Percentiles rank a stretch among this genome's conserved stretches.
Evolutionary conservation across 2,329 filamentous ascomycete genomes (phyloP).

Genomic region (Ceratocystis destructans): DNA sequence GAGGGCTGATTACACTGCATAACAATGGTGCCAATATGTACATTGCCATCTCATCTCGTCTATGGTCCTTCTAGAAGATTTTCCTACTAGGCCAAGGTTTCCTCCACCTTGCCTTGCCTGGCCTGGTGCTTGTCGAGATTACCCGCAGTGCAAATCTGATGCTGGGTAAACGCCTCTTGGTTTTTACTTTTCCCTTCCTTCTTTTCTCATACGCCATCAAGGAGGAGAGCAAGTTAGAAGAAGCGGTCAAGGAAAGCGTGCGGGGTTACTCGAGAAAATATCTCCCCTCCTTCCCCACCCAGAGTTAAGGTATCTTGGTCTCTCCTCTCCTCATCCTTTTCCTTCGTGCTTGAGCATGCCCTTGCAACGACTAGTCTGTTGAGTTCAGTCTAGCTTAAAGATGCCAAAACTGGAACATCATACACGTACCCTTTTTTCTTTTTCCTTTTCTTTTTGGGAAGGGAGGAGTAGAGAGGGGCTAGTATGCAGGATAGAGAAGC

Average conservation of each 20-base stretch:
- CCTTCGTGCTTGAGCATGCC: neutral
- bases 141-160: neutral
- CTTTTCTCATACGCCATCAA: neutral
- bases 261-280: neutral
- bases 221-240: neutral
- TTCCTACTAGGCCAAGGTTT: neutral
- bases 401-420: neutral
- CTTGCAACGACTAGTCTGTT: neutral
- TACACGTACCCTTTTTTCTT: neutral
- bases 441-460: neutral
- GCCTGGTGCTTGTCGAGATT: constrained; percentile 2
- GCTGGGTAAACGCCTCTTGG: neutral
- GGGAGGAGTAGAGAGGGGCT: neutral
- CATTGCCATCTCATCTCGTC: constrained; percentile 7
- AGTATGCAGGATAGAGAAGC: neutral
- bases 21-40: neutral
- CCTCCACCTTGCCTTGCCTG: neutral
- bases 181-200: neutral
- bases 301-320: neutral
- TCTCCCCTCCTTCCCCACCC: neutral
- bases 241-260: constrained; percentile 5
- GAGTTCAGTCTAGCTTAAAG: neutral
- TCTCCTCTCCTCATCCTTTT: neutral
- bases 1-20: neutral
- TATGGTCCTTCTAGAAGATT: constrained; percentile 7